These are phyloP conservation scores for Flaveria bidentis DNA, from an alignment of 129 eudicot genomes.

Conservation along the genomic window DNA sequence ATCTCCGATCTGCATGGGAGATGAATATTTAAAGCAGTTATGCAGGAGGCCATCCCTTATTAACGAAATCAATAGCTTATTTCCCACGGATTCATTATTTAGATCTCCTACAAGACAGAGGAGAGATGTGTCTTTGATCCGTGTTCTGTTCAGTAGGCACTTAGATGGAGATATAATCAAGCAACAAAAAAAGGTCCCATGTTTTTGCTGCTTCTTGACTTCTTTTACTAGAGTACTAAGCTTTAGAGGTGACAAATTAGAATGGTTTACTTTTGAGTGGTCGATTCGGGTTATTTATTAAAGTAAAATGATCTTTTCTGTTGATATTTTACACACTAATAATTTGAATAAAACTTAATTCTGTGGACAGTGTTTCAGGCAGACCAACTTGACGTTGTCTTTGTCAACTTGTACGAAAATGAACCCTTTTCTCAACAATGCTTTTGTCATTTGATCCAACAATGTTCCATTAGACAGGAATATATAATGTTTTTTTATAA, in stretches of 20 bases:
- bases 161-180: constrained; percentile 73
- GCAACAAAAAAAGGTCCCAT: constrained; percentile 82
- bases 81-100: constrained; percentile 29
- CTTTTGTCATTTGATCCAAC: not conserved
- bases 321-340: not conserved
- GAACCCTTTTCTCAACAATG: not conserved
- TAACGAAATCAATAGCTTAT: constrained; percentile 50
- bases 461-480: not conserved
- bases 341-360: not conserved
- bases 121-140: constrained; percentile 59
- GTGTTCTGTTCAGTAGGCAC: constrained; percentile 85
- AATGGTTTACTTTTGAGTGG: not conserved
- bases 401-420: not conserved
- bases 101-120: constrained; percentile 54
- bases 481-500: not conserved
- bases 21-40: constrained; percentile 69
- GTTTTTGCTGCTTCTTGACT: constrained; percentile 14
- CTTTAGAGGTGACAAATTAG: not conserved
- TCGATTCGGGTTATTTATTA: not conserved
- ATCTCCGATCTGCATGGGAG: constrained; percentile 86
- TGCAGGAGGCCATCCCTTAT: constrained; percentile 57
- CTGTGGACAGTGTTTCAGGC: not conserved
- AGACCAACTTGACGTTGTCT: not conserved
- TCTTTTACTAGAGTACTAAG: constrained; percentile 17
- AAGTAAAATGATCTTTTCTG: not conserved